Percentiles rank a stretch among this genome's conserved stretches.
phyloP scores from a whole-genome alignment of 2,329 filamentous ascomycete genomes.

The Alternaria metachromatica region DNA sequence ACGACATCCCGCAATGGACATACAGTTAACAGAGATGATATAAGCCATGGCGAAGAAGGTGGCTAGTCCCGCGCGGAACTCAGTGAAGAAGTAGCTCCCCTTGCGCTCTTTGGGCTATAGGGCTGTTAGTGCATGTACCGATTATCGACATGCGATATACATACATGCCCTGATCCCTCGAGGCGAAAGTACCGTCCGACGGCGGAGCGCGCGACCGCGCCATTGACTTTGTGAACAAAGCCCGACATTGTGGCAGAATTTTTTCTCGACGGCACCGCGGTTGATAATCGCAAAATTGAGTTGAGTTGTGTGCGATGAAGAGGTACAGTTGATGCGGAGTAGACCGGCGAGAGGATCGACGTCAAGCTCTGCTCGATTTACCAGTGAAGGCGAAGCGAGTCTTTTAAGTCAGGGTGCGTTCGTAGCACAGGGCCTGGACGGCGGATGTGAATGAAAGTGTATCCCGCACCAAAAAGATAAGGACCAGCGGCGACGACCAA shows the following conservation, averaged over 20 bases:
- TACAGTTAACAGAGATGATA: conserved; percentile 71
- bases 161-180: conserved; percentile 82
- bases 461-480: conserved; percentile 44
- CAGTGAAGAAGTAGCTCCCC: conserved; percentile 79
- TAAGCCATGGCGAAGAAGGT: conserved; percentile 62
- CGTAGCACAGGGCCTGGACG: conserved; percentile 15
- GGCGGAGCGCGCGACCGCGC: conserved; percentile 41
- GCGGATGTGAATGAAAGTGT: conserved; percentile 12
- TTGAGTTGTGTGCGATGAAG: conserved; percentile 1
- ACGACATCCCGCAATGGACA: conserved; percentile 40
- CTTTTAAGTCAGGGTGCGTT: conserved; percentile 16
- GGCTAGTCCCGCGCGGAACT: conserved; percentile 81
- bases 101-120: conserved; percentile 65
- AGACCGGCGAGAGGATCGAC: conserved; percentile 12
- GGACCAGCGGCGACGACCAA: conserved; percentile 30
- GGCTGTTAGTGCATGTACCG: conserved; percentile 8
- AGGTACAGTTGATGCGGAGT: conserved; percentile 4
- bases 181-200: conserved; percentile 68
- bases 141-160: conserved; percentile 41
- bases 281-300: not conserved
- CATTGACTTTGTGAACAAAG: conserved; percentile 45
- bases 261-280: conserved; percentile 13
- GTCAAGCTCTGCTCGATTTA: conserved; percentile 8
- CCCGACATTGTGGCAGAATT: conserved; percentile 34
- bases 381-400: conserved; percentile 12